Evolutionary conservation across 495 filamentous ascomycete genomes (phyloP), one percentile per base, ranked within the genome.

Genomic region (Astrocystis sublimbata): DNA sequence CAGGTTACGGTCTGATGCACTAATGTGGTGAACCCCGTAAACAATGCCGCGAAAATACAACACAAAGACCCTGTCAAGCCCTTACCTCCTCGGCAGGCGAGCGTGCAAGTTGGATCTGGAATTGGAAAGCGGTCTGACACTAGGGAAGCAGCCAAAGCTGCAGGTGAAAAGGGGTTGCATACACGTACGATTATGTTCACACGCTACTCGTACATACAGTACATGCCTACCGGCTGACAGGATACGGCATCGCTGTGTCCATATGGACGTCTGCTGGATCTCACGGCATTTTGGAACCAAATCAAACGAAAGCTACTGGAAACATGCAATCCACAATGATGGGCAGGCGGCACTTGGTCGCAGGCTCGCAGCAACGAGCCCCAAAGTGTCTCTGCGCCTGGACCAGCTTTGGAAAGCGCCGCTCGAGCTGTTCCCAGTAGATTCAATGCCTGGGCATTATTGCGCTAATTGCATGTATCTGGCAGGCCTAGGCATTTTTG

Each of bases 291-390:
- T 59, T 43, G 58, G n/a, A 49, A 26, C 68, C 68, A 73, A 61
- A 64, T 73, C 68, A 73, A 71, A 73, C 70, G 42, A 68, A 72
- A 71, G 61, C 57, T 66, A 64, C 68, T 72, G 64, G 70, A 72
- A 72, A 53, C 40, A 50, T 19, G 40, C 41, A 13, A 9, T 19
- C 40, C 2, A 40, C 54, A 70, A 71, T 72, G 70, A 68, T 26
- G 26, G 40, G 50, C 31, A 55, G 38, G 61, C 60, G 55, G 53
- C 63, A 68, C 59, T 71, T 61, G 67, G n/a, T n/a, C n/a, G n/a
- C n/a, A n/a, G n/a, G 69, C 65, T 70, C 61, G 43, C 54, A 52
- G 65, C 70, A 70, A 70, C 70, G 70, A 70, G 70, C 70, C 50
- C 70, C 70, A 55, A 51, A 55, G 41, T 17, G 5, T 17, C 31